Conservation (phyloP, 148 eudicot species). For the Chenopodium album region DNA sequence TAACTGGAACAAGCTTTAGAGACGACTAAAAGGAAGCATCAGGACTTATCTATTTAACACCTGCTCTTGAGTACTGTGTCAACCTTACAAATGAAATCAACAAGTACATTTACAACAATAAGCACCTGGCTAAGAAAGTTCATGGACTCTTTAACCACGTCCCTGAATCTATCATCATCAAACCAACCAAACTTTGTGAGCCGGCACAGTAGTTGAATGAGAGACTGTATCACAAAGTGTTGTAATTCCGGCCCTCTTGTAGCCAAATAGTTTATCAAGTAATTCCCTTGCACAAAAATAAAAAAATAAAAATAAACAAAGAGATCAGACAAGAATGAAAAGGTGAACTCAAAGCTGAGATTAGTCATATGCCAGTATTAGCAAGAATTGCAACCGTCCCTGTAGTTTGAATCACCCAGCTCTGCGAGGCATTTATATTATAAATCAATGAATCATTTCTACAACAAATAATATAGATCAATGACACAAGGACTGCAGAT, state of each 20-base stretch:
- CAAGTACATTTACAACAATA: not conserved
- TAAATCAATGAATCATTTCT: not conserved
- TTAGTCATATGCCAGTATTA: not conserved
- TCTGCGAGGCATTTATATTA: not conserved
- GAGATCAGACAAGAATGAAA: constrained; percentile 2
- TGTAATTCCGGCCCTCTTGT: constrained; percentile 88
- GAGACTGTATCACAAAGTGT: constrained; percentile 82
- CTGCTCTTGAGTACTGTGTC: not conserved
- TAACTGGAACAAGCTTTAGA: not conserved
- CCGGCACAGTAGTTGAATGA: constrained; percentile 78
- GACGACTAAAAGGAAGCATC: not conserved
- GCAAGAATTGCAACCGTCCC: not conserved
- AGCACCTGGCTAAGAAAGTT: constrained; percentile 82
- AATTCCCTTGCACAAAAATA: constrained; percentile 60
- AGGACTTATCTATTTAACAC: not conserved
- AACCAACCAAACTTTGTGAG: constrained; percentile 93
- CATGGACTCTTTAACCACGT: constrained; percentile 73
- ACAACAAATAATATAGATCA: not conserved
- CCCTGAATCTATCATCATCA: constrained; percentile 82
- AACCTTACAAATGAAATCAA: not conserved
- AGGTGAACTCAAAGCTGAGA: not conserved
- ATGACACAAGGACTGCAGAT: not conserved
- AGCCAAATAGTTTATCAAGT: constrained; percentile 80
- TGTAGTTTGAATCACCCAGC: not conserved
- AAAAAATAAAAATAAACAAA: constrained; percentile 5